phyloP scores from a whole-genome alignment of 768 basidiomycete species.

The Tricholoma sp. region DNA sequence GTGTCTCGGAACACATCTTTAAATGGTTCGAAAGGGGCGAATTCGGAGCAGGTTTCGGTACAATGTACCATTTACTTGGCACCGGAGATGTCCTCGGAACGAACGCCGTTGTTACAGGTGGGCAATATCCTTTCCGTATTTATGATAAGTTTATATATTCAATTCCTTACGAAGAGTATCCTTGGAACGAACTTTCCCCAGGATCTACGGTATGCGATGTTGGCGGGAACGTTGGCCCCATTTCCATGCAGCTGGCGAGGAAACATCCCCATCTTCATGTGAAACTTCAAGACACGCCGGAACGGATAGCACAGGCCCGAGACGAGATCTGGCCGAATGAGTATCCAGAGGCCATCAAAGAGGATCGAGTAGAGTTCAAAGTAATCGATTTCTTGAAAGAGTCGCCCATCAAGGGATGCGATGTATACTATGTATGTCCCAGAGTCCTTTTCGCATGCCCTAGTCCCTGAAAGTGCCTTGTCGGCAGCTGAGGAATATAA shows the following conservation, averaged over 20 bases:
- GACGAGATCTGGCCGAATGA: slow-evolving; percentile 26
- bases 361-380: slow-evolving; percentile 28
- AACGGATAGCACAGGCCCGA: slow-evolving; percentile 21
- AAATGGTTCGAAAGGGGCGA: too few species aligned
- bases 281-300: slow-evolving; percentile 30
- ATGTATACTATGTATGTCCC: slow-evolving; percentile 34
- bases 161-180: slow-evolving; percentile 21
- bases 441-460: too few species aligned
- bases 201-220: slow-evolving; percentile 30
- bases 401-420: slow-evolving; percentile 24
- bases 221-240: slow-evolving; percentile 31
- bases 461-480: too few species aligned
- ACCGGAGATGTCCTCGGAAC: too few species aligned
- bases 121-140: too few species aligned
- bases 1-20: too few species aligned
- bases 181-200: slow-evolving; percentile 23
- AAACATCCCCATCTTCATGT: slow-evolving; percentile 26
- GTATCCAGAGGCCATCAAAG: slow-evolving; percentile 23
- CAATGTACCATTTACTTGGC: too few species aligned
- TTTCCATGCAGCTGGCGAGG: slow-evolving; percentile 26
- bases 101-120: too few species aligned
- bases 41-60: too few species aligned
- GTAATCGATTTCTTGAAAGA: slow-evolving; percentile 34
- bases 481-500: not conserved
- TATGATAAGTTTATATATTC: too few species aligned